A percentile compares a stretch with the other conserved stretches of the same genome.
phyloP scores from a whole-genome alignment of 768 basidiomycete species.

The Macrolepiota albuminosa region DNA sequence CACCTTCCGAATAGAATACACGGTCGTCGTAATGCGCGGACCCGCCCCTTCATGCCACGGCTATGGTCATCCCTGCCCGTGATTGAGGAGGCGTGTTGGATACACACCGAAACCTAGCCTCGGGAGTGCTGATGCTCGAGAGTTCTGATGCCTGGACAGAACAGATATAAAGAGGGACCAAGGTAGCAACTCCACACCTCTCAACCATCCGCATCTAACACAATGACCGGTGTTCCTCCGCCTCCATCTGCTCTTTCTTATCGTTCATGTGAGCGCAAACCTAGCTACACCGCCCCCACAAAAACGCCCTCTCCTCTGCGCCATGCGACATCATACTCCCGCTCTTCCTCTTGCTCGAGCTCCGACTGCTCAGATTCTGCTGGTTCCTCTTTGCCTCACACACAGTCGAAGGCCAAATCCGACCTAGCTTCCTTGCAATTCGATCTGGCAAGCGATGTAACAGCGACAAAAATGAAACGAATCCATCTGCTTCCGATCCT shows the following conservation, averaged over 20 bases:
- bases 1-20: constrained; percentile 12
- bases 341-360: constrained; percentile 1
- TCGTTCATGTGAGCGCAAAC: constrained; percentile 3
- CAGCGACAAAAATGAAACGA: constrained; percentile 2
- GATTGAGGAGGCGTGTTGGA: constrained; percentile 12
- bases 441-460: not conserved
- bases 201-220: not conserved
- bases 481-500: constrained; percentile 5
- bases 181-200: not conserved
- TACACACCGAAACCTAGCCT: constrained; percentile 7
- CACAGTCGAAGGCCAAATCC: constrained; percentile 1
- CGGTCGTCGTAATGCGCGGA: constrained; percentile 12
- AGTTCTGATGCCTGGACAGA: constrained; percentile 10
- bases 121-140: constrained; percentile 6
- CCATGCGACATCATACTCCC: constrained; percentile 11
- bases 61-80: constrained; percentile 8
- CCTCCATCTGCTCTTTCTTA: not conserved
- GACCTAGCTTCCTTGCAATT: not conserved
- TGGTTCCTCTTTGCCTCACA: not conserved
- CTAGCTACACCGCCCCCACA: constrained; percentile 9
- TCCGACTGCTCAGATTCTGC: not conserved
- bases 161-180: constrained; percentile 8
- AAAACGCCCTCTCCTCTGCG: constrained; percentile 12
- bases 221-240: not conserved
- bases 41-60: constrained; percentile 14